Evolutionary conservation across 345 rosid genomes (phyloP).

Genomic region (Arabidopsis arenosa): DNA sequence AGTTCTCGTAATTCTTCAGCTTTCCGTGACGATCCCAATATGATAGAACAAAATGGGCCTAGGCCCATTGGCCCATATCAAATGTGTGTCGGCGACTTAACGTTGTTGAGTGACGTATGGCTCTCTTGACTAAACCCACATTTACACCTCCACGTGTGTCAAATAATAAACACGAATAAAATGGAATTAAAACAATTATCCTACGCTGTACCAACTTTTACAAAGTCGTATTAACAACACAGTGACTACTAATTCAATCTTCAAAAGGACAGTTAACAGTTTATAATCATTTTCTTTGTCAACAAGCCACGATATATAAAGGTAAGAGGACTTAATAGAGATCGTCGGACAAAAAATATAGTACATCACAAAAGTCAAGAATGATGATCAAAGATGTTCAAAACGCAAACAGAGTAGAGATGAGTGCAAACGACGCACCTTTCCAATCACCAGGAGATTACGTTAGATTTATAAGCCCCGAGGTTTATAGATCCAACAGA

Average conservation of each 20-base stretch:
- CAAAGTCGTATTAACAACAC: slow-evolving; percentile 32
- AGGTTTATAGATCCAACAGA: slow-evolving; percentile 42
- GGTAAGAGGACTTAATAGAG: no score
- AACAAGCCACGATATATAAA: slow-evolving; percentile 26
- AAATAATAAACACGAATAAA: background rate
- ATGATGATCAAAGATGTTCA: slow-evolving; percentile 41
- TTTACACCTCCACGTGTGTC: slow-evolving; percentile 29
- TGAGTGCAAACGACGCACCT: background rate
- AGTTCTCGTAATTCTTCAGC: background rate
- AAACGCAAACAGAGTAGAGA: slow-evolving; percentile 17
- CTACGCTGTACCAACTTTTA: slow-evolving; percentile 38
- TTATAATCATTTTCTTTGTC: slow-evolving; percentile 10
- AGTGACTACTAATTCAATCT: slow-evolving; percentile 36
- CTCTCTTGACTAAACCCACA: slow-evolving; percentile 12
- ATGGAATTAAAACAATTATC: slow-evolving; percentile 14
- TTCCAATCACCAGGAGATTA: slow-evolving; percentile 41
- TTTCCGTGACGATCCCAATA: background rate
- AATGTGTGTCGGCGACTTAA: background rate
- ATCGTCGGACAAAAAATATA: background rate
- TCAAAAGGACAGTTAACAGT: background rate
- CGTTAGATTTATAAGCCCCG: slow-evolving; percentile 42
- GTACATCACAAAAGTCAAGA: background rate
- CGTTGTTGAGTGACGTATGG: slow-evolving; percentile 10
- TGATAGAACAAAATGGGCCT: background rate
- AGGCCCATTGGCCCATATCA: background rate